Percentiles rank a stretch among this genome's conserved stretches.
Evolutionary conservation across 371 early-diverging fungal species (phyloP).

Genomic region (Mortierella sp.): DNA sequence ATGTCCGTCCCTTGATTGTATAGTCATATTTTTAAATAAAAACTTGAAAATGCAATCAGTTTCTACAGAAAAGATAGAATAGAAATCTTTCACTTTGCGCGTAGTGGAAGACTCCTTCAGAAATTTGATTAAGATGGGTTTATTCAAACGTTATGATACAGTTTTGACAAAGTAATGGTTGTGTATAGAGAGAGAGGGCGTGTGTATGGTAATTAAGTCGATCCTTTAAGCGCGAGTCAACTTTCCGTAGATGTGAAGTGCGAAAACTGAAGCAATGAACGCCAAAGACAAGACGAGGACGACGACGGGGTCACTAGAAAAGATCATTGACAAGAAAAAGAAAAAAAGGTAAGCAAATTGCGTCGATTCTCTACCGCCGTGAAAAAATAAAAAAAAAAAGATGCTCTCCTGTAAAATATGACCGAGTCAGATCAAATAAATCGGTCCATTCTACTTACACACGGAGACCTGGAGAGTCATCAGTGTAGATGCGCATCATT

Average conservation of each 20-base stretch:
- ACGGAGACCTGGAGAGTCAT: constrained; percentile 85
- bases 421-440: no score
- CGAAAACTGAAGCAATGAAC: constrained; percentile 91
- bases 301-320: constrained; percentile 93
- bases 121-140: neutral
- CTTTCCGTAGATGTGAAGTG: constrained; percentile 88
- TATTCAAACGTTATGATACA: constrained; percentile 1
- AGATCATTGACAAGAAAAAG: neutral
- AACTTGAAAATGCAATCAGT: no score
- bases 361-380: no score
- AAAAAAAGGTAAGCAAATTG: no score
- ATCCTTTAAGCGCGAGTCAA: constrained; percentile 61
- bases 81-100: no score
- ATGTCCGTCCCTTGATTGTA: neutral
- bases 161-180: neutral
- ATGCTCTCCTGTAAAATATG: no score
- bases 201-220: no score
- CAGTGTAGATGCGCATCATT: constrained; percentile 97
- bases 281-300: constrained; percentile 92
- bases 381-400: no score
- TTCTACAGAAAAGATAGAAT: no score
- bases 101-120: no score
- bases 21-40: neutral
- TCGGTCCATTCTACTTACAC: constrained; percentile 75
- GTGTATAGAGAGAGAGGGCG: neutral